Conservation (phyloP, 768 basidiomycete species). For the Lactarius psammicola region DNA sequence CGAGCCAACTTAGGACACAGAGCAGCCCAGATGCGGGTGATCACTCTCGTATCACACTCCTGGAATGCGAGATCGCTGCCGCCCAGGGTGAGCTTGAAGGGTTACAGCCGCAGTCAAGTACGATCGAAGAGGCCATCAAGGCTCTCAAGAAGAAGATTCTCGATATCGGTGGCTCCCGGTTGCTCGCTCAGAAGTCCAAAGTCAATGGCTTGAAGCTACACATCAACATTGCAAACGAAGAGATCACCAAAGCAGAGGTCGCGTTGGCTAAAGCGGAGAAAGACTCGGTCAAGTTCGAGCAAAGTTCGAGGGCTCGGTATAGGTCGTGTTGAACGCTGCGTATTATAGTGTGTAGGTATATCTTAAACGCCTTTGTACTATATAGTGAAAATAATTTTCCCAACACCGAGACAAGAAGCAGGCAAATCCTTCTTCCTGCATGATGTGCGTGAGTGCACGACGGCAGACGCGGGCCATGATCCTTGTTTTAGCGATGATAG, state of each 20-base stretch:
- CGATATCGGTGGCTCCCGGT: conserved; percentile 85
- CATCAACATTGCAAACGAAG: conserved; percentile 82
- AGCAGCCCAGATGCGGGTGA: conserved; percentile 83
- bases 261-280: conserved; percentile 84
- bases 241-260: conserved; percentile 93
- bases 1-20: conserved; percentile 52
- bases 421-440: too few species aligned
- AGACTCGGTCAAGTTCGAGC: conserved; percentile 69
- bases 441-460: too few species aligned
- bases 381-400: too few species aligned
- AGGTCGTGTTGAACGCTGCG: too few species aligned
- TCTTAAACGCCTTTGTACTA: too few species aligned
- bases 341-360: too few species aligned
- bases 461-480: too few species aligned
- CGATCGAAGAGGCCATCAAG: too few species aligned
- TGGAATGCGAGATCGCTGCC: conserved; percentile 66
- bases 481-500: too few species aligned
- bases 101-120: too few species aligned
- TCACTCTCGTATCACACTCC: conserved; percentile 64
- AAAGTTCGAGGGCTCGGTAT: too few species aligned
- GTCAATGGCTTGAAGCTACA: conserved; percentile 84
- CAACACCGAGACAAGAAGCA: too few species aligned
- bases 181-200: conserved; percentile 86
- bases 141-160: conserved; percentile 88
- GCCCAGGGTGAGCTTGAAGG: conserved; percentile 59